Evolutionary conservation across 1,284 basidiomycete genomes (phyloP).

Genomic region (Irpex lacteus): DNA sequence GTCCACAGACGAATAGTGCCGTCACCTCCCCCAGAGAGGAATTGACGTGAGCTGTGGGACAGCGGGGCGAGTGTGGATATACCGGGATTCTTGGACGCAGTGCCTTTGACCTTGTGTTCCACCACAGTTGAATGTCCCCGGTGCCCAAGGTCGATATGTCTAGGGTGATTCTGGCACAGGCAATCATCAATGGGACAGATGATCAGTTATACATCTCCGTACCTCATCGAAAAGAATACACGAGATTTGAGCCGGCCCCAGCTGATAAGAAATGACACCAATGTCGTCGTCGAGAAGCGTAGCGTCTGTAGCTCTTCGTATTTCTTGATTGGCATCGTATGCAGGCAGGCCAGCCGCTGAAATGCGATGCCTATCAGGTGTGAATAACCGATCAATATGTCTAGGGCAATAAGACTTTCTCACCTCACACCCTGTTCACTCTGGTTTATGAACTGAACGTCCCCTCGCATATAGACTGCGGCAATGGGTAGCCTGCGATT

Average conservation of each 20-base stretch:
- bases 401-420: slow-evolving; percentile 8
- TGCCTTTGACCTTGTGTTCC: slow-evolving; percentile 18
- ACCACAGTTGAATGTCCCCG: slow-evolving; percentile 24
- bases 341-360: slow-evolving; percentile 41
- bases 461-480: slow-evolving; percentile 49
- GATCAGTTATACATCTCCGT: background rate
- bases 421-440: slow-evolving; percentile 22
- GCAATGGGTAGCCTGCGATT: slow-evolving; percentile 34
- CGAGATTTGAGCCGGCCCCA: slow-evolving; percentile 37
- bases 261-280: slow-evolving; percentile 42
- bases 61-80: slow-evolving; percentile 38
- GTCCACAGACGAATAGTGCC: slow-evolving; percentile 39
- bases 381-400: background rate
- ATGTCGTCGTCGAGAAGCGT: slow-evolving; percentile 37
- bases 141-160: slow-evolving; percentile 27
- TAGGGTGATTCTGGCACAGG: slow-evolving; percentile 12
- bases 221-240: slow-evolving; percentile 33
- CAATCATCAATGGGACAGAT: background rate
- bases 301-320: slow-evolving; percentile 36
- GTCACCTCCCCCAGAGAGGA: slow-evolving; percentile 45
- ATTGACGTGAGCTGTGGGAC: slow-evolving; percentile 26
- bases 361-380: slow-evolving; percentile 33
- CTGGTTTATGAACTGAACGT: slow-evolving; percentile 46
- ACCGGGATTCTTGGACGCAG: slow-evolving; percentile 29
- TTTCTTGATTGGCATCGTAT: slow-evolving; percentile 16